These are phyloP conservation scores for Pleurostoma richardsiae DNA, from an alignment of 2,329 filamentous ascomycete genomes.

Conservation along the genomic window DNA sequence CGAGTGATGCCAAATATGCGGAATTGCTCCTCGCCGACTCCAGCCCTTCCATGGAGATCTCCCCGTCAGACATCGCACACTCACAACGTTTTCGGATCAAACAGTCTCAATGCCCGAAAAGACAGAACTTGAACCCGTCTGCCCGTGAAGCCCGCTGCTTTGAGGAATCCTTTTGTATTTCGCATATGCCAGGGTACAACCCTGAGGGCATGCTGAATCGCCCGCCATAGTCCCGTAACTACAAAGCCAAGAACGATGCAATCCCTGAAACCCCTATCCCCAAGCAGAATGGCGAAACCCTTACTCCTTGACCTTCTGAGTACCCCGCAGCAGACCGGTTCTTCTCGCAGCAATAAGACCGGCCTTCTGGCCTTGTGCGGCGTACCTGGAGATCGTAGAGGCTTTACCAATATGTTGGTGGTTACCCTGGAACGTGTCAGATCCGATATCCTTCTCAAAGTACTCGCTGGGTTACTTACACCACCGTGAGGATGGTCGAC, in stretches of 20 bases:
- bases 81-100: too few relatives aligned
- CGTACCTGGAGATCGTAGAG: constrained; percentile 98
- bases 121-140: too few relatives aligned
- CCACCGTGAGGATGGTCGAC: constrained; percentile 98
- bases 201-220: constrained; percentile 9
- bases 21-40: neutral
- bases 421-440: constrained; percentile 72
- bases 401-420: constrained; percentile 99
- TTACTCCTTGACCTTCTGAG: constrained; percentile 99
- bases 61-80: neutral
- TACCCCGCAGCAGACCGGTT: constrained; percentile 99
- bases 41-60: neutral
- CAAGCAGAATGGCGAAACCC: constrained; percentile 39
- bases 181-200: constrained; percentile 35
- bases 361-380: constrained; percentile 97
- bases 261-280: neutral
- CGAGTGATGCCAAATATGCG: neutral
- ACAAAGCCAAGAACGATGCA: constrained; percentile 14
- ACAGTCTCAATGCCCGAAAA: too few relatives aligned
- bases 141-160: neutral
- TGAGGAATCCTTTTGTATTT: constrained; percentile 33
- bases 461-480: constrained; percentile 43
- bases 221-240: constrained; percentile 24
- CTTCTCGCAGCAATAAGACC: constrained; percentile 99
- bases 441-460: constrained; percentile 4